Evolutionary conservation across 257 asterid species (phyloP).

Genomic region (Nicotiana noctiflora): DNA sequence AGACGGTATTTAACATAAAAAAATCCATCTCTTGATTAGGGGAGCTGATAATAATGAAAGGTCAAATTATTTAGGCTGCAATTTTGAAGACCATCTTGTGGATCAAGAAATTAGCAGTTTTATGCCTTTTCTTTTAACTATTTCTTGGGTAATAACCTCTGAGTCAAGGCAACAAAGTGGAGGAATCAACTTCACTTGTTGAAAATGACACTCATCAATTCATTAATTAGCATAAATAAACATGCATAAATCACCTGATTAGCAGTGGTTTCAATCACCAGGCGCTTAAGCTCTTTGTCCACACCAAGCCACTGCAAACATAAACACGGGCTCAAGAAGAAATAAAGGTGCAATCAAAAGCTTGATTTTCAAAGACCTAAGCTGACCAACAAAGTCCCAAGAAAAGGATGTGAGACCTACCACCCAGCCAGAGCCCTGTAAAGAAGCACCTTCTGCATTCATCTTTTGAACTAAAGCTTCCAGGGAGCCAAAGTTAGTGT

Average conservation of each 20-base stretch:
- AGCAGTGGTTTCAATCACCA: conserved; percentile 62
- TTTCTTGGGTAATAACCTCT: background rate
- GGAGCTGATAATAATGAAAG: background rate
- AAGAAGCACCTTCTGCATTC: conserved; percentile 79
- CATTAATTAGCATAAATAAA: background rate
- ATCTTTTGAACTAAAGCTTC: conserved; percentile 58
- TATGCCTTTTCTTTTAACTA: background rate
- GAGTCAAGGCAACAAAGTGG: background rate
- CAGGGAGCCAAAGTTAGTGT: conserved; percentile 55
- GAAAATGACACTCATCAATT: background rate
- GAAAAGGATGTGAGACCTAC: conserved; percentile 26
- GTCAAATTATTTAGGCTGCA: background rate
- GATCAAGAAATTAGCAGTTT: background rate
- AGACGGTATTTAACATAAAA: background rate
- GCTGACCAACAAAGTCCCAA: background rate
- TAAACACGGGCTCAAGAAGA: background rate
- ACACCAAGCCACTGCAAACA: conserved; percentile 63
- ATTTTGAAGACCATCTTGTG: background rate
- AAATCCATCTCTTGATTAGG: background rate
- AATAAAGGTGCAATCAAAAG: background rate
- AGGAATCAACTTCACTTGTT: background rate
- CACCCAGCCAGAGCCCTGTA: conserved; percentile 95
- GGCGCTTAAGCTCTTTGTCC: conserved; percentile 62
- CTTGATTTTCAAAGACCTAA: background rate
- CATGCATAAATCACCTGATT: conserved; percentile 46